These are phyloP conservation scores for Cystofilobasidium capitatum DNA, from an alignment of 768 basidiomycete species.

Conservation along the genomic window DNA sequence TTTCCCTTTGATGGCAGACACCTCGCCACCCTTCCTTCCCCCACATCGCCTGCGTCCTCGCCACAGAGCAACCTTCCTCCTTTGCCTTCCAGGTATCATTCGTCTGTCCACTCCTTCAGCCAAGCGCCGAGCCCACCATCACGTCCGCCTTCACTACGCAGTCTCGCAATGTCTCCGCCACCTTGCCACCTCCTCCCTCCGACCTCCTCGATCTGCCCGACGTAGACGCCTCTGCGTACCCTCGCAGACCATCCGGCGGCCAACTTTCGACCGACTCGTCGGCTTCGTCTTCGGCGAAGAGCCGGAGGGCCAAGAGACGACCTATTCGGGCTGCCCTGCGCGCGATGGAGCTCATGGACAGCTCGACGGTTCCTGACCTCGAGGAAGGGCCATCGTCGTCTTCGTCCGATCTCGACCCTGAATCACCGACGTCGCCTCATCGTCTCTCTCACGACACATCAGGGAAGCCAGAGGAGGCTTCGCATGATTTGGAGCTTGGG, in stretches of 20 bases:
- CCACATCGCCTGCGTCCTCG: too few relatives aligned
- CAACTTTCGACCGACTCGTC: neutral
- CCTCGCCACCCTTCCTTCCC: too few relatives aligned
- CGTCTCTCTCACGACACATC: neutral
- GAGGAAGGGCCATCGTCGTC: neutral
- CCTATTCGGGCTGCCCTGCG: neutral
- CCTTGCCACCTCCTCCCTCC: too few relatives aligned
- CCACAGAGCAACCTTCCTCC: too few relatives aligned
- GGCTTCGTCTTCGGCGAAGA: neutral
- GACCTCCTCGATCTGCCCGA: neutral
- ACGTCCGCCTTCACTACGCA: too few relatives aligned
- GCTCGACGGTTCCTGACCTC: neutral
- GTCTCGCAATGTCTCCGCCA: too few relatives aligned
- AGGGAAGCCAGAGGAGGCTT: too few relatives aligned
- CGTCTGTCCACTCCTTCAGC: too few relatives aligned
- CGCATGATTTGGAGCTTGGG: neutral
- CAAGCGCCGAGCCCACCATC: too few relatives aligned
- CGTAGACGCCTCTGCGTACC: slow-evolving; percentile 5
- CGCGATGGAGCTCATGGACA: neutral
- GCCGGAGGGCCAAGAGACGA: neutral
- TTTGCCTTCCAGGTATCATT: too few relatives aligned
- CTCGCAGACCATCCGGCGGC: slow-evolving; percentile 1
- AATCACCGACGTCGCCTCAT: neutral
- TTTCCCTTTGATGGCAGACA: too few relatives aligned
- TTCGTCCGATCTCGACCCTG: neutral